These are phyloP conservation scores for Acmispon strigosus DNA, from an alignment of 306 rosid genomes.

Conservation along the genomic window DNA sequence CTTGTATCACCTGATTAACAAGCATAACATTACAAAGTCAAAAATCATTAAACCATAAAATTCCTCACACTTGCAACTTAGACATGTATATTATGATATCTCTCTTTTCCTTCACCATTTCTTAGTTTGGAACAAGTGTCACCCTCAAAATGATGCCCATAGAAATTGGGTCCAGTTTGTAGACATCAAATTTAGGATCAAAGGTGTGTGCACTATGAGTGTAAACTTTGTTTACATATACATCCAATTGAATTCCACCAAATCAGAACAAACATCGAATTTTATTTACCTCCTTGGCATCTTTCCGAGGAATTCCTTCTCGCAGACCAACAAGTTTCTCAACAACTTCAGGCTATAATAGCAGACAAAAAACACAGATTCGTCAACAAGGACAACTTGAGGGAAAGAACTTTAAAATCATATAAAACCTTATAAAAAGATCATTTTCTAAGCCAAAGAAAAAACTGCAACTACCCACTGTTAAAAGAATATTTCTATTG, in stretches of 20 bases:
- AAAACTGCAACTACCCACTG: background rate
- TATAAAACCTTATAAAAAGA: background rate
- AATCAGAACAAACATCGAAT: constrained; percentile 2
- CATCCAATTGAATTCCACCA: too few relatives aligned
- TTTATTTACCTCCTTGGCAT: constrained; percentile 92
- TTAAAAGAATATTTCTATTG: too few relatives aligned
- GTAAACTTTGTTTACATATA: too few relatives aligned
- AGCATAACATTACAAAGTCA: background rate
- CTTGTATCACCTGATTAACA: constrained; percentile 79
- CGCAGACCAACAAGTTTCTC: constrained; percentile 90
- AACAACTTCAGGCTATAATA: constrained; percentile 82
- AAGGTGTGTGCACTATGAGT: too few relatives aligned
- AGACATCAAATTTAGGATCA: too few relatives aligned
- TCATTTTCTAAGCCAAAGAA: background rate
- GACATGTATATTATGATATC: background rate
- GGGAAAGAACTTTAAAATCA: background rate
- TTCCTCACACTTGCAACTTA: background rate
- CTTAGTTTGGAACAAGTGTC: background rate
- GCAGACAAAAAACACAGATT: constrained; percentile 11
- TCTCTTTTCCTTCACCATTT: background rate
- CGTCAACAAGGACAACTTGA: background rate
- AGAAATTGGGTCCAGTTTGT: background rate
- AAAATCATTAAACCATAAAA: background rate
- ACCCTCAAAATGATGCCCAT: background rate
- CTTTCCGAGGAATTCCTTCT: constrained; percentile 96